Conservation (phyloP, 2,329 filamentous ascomycete species). For the Dendrostoma leiphaemia region DNA sequence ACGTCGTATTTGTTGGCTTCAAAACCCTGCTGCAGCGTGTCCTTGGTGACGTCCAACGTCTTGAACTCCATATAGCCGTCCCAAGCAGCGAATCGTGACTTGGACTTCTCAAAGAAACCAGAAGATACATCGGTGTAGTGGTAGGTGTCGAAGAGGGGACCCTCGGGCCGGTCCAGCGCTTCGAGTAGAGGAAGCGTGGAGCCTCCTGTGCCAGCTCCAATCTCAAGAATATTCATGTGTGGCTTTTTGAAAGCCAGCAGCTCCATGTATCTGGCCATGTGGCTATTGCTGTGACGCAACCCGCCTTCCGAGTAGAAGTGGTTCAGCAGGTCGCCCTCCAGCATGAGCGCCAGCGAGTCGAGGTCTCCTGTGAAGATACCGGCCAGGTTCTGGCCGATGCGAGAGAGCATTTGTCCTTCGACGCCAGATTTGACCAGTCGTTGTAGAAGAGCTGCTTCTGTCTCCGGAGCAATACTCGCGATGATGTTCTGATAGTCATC, state of each 20-base stretch:
- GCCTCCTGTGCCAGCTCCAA: conserved; percentile 23
- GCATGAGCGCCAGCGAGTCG: conserved; percentile 14
- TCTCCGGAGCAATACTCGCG: background rate
- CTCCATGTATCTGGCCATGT: conserved; percentile 3
- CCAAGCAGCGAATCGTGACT: conserved; percentile 26
- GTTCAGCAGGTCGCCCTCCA: background rate
- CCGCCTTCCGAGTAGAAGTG: conserved; percentile 9
- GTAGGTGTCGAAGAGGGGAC: conserved; percentile 26
- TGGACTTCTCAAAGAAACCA: conserved; percentile 35
- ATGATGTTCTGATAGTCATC: background rate
- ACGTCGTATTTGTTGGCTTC: conserved; percentile 27
- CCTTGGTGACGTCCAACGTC: conserved; percentile 28
- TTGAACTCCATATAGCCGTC: conserved; percentile 26
- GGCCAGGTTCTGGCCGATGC: conserved; percentile 4
- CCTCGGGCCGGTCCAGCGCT: conserved; percentile 13
- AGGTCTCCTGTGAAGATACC: conserved; percentile 3
- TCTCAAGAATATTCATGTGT: conserved; percentile 3
- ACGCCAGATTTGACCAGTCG: conserved; percentile 15
- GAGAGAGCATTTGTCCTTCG: conserved; percentile 2
- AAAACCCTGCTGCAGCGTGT: conserved; percentile 29
- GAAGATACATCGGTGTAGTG: conserved; percentile 40
- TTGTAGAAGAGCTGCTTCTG: conserved; percentile 11
- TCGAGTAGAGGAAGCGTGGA: conserved; percentile 17
- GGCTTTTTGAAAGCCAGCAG: conserved; percentile 4
- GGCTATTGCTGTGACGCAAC: background rate